Evolutionary conservation across 768 basidiomycete species (phyloP).

Genomic region (Collybiopsis luxurians): DNA sequence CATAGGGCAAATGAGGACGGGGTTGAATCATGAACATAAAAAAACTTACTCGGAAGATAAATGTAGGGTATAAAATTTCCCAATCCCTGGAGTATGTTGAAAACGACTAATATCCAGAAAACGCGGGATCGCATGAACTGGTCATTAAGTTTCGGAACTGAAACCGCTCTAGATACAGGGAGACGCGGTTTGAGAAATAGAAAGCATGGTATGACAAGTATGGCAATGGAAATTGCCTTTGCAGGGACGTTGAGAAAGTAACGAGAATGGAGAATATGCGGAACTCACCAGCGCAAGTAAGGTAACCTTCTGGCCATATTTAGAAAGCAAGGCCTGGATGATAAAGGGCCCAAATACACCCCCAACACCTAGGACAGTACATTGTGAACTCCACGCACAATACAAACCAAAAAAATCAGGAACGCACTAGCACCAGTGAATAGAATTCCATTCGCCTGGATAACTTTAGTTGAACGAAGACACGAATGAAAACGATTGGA

Average conservation of each 20-base stretch:
- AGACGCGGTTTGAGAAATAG: slow-evolving; percentile 13
- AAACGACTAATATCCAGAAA: slow-evolving; percentile 13
- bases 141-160: slow-evolving; percentile 2
- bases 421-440: slow-evolving; percentile 15
- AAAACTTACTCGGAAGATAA: slow-evolving; percentile 12
- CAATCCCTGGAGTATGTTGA: slow-evolving; percentile 11
- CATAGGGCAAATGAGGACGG: too few relatives aligned
- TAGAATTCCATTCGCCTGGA: slow-evolving; percentile 15
- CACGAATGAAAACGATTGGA: neutral
- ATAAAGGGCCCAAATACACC: slow-evolving; percentile 11
- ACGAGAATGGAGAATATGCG: neutral
- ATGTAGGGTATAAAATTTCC: slow-evolving; percentile 12
- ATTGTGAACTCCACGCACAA: too few relatives aligned
- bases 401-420: too few relatives aligned
- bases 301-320: slow-evolving; percentile 10
- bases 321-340: slow-evolving; percentile 11
- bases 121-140: slow-evolving; percentile 5
- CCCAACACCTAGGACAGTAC: slow-evolving; percentile 8
- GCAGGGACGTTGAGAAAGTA: neutral
- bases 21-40: neutral
- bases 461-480: neutral
- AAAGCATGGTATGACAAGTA: slow-evolving; percentile 9
- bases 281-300: slow-evolving; percentile 10
- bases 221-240: slow-evolving; percentile 10
- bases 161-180: neutral